These are phyloP conservation scores for Nidula microcarpa DNA, from an alignment of 768 basidiomycete genomes.

Conservation along the genomic window DNA sequence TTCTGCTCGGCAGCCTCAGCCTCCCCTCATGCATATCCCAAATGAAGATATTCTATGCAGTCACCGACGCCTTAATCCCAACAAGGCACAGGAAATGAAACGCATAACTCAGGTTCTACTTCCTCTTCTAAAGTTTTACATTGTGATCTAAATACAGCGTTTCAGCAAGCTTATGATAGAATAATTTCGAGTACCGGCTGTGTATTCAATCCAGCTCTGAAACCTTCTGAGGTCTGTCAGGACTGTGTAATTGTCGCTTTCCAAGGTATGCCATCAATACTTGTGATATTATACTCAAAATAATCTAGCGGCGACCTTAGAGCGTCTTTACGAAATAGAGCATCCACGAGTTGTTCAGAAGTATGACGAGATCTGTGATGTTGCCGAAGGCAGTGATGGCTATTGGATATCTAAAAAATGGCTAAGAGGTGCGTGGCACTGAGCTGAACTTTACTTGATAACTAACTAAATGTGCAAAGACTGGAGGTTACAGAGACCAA, in stretches of 20 bases:
- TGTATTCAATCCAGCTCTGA: slow-evolving; percentile 43
- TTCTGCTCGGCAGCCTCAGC: slow-evolving; percentile 1
- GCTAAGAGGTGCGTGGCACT: slow-evolving; percentile 55
- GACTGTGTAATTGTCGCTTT: slow-evolving; percentile 57
- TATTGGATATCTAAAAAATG: slow-evolving; percentile 80
- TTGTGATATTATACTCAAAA: not conserved
- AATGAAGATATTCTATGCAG: slow-evolving; percentile 52
- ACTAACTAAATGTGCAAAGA: slow-evolving; percentile 36
- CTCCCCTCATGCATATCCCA: slow-evolving; percentile 19
- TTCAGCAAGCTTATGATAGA: slow-evolving; percentile 40
- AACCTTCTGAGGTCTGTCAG: slow-evolving; percentile 53
- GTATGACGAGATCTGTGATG: slow-evolving; percentile 53
- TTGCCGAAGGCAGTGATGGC: slow-evolving; percentile 36
- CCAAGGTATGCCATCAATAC: slow-evolving; percentile 37
- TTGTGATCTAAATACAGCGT: slow-evolving; percentile 1
- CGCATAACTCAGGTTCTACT: slow-evolving; percentile 50
- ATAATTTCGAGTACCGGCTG: slow-evolving; percentile 43
- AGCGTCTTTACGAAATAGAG: slow-evolving; percentile 63
- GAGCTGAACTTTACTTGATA: no score
- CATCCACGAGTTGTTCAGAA: slow-evolving; percentile 59
- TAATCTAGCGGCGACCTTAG: slow-evolving; percentile 26
- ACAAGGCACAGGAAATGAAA: slow-evolving; percentile 61
- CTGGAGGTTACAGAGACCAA: slow-evolving; percentile 70
- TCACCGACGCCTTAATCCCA: slow-evolving; percentile 63
- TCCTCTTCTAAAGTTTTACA: not conserved